Evolutionary conservation across 2,329 filamentous ascomycete species (phyloP).

Genomic region (Xylariaceae sp.): DNA sequence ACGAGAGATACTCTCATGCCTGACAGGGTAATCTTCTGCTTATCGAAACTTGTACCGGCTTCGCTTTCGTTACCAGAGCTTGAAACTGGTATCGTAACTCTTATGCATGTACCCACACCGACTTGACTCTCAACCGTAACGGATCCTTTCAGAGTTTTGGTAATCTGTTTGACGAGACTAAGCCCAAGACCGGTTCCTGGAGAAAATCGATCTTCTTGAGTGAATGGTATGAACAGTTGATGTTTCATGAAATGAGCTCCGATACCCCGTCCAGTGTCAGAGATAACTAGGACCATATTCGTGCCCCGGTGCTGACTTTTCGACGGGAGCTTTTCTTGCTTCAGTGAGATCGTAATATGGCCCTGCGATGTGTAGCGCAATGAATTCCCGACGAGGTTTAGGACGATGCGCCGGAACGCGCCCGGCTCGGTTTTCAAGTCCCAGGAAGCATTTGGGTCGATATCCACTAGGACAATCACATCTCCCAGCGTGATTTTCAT

Average conservation of each 20-base stretch:
- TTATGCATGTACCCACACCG: slow-evolving; percentile 30
- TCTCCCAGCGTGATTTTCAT: slow-evolving; percentile 7
- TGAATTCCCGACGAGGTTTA: slow-evolving; percentile 61
- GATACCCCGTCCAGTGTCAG: slow-evolving; percentile 64
- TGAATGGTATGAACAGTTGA: slow-evolving; percentile 59
- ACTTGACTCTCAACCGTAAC: slow-evolving; percentile 18
- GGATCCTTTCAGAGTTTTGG: slow-evolving; percentile 8
- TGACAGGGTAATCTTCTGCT: slow-evolving; percentile 7
- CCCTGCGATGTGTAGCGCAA: slow-evolving; percentile 53
- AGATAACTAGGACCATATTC: slow-evolving; percentile 43
- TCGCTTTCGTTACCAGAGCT: background rate
- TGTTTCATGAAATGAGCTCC: slow-evolving; percentile 57
- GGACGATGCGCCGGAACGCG: slow-evolving; percentile 48
- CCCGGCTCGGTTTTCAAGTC: slow-evolving; percentile 51
- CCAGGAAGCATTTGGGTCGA: slow-evolving; percentile 47
- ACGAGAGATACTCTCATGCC: slow-evolving; percentile 11
- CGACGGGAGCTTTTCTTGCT: slow-evolving; percentile 8
- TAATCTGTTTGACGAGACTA: slow-evolving; percentile 58
- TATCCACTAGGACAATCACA: slow-evolving; percentile 46
- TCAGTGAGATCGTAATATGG: slow-evolving; percentile 22
- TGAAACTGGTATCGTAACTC: slow-evolving; percentile 31
- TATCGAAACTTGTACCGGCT: slow-evolving; percentile 20
- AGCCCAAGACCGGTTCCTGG: slow-evolving; percentile 62
- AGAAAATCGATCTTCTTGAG: slow-evolving; percentile 58
- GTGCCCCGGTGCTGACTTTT: slow-evolving; percentile 7